A percentile compares a stretch with the other conserved stretches of the same genome.
Evolutionary conservation across 2,329 filamentous ascomycete species (phyloP).

Genomic region (Ophiognomonia clavigignenti-juglandacearum): DNA sequence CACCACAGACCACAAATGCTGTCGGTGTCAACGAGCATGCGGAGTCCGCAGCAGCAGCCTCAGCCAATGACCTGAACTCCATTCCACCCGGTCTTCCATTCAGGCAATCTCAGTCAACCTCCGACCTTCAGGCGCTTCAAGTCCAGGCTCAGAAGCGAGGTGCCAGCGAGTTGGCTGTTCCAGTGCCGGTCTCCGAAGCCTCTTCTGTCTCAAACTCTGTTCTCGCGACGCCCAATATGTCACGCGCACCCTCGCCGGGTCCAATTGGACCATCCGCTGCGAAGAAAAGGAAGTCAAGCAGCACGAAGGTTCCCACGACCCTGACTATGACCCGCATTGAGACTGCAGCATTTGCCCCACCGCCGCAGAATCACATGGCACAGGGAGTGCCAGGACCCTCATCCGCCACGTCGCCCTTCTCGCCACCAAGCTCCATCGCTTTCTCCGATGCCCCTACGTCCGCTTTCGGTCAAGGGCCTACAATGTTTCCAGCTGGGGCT

Average conservation of each 20-base stretch:
- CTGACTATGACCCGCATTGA: slow-evolving; percentile 81
- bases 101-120: slow-evolving; percentile 54
- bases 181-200: slow-evolving; percentile 1
- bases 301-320: slow-evolving; percentile 65
- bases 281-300: slow-evolving; percentile 80
- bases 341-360: slow-evolving; percentile 32
- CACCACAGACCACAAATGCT: slow-evolving; percentile 45
- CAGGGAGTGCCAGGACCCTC: slow-evolving; percentile 23
- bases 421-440: slow-evolving; percentile 35
- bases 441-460: slow-evolving; percentile 42
- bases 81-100: slow-evolving; percentile 39
- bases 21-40: slow-evolving; percentile 21
- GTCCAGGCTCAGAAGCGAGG: slow-evolving; percentile 51
- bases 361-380: slow-evolving; percentile 32
- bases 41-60: slow-evolving; percentile 7
- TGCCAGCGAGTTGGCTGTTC: slow-evolving; percentile 6
- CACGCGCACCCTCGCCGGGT: slow-evolving; percentile 69
- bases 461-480: slow-evolving; percentile 38
- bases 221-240: slow-evolving; percentile 56
- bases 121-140: slow-evolving; percentile 57
- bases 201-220: slow-evolving; percentile 27
- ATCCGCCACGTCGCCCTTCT: slow-evolving; percentile 45
- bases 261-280: slow-evolving; percentile 55
- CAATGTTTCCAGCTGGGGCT: slow-evolving; percentile 51
- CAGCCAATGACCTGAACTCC: slow-evolving; percentile 25